These are phyloP conservation scores for Globisporangium acanthophoron DNA, from an alignment of 352 stramenopile species.

Conservation along the genomic window DNA sequence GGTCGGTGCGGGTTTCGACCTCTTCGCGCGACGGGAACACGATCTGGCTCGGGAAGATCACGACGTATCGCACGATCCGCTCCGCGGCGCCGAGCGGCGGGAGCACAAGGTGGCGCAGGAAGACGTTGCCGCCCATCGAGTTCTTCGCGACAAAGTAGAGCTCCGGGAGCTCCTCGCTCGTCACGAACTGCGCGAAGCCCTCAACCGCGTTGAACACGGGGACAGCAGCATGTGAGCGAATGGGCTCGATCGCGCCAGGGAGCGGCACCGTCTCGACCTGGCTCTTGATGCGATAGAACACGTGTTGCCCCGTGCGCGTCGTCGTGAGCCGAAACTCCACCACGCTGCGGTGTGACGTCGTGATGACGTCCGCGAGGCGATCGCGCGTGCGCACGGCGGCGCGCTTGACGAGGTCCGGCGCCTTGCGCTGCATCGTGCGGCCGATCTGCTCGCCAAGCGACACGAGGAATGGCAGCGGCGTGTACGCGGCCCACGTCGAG, in stretches of 20 bases:
- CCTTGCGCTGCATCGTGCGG: constrained; percentile 69
- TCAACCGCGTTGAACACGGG: constrained; percentile 66
- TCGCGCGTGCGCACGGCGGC: constrained; percentile 60
- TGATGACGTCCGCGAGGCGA: constrained; percentile 50
- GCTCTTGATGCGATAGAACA: constrained; percentile 69
- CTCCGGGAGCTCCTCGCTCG: constrained; percentile 76
- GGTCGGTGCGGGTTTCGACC: constrained; percentile 64
- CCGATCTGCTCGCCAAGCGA: constrained; percentile 58
- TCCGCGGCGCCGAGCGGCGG: constrained; percentile 59
- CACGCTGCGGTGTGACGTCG: constrained; percentile 40
- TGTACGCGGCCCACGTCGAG: constrained; percentile 52
- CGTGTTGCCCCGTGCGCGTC: constrained; percentile 47
- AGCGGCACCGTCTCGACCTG: constrained; percentile 43
- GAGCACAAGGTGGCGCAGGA: constrained; percentile 64
- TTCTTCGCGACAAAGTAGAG: constrained; percentile 86
- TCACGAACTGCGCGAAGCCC: constrained; percentile 69
- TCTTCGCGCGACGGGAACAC: constrained; percentile 79
- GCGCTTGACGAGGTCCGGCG: constrained; percentile 69
- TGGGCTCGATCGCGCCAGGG: constrained; percentile 38
- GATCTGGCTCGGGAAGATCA: constrained; percentile 70
- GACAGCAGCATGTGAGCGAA: constrained; percentile 53
- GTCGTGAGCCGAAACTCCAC: constrained; percentile 56
- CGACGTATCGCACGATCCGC: constrained; percentile 62
- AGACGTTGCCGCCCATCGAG: constrained; percentile 56
- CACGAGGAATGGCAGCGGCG: constrained; percentile 74